phyloP scores from a whole-genome alignment of 1,139 yeast species.

The Debaryomycetaceae sp. region DNA sequence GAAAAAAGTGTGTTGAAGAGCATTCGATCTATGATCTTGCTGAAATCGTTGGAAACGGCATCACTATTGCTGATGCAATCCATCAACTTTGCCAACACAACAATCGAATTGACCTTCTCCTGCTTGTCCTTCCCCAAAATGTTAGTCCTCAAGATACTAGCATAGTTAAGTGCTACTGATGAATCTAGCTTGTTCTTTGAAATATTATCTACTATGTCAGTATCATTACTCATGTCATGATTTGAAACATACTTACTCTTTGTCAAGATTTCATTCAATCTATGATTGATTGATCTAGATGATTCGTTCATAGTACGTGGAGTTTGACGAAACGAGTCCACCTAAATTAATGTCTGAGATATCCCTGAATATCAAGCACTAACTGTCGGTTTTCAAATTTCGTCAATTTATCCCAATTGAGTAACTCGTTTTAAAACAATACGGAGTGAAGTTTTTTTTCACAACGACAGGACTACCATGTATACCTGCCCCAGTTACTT shows the following conservation, averaged over 20 bases:
- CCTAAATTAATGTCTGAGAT: not conserved
- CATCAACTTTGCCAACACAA: slow-evolving; percentile 50
- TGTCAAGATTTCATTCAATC: slow-evolving; percentile 42
- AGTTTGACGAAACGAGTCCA: not conserved
- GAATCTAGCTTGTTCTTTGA: slow-evolving; percentile 32
- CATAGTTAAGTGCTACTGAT: slow-evolving; percentile 33
- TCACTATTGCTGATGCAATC: slow-evolving; percentile 42
- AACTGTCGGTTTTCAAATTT: not conserved
- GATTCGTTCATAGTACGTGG: slow-evolving; percentile 25
- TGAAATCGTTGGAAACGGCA: slow-evolving; percentile 38
- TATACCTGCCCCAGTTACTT: not conserved
- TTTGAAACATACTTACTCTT: slow-evolving; percentile 23
- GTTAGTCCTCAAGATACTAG: slow-evolving; percentile 32
- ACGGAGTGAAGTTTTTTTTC: not conserved
- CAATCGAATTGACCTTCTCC: slow-evolving; percentile 52
- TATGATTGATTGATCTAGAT: slow-evolving; percentile 44
- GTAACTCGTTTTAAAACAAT: not conserved
- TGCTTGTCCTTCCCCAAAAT: slow-evolving; percentile 48
- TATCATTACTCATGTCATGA: not conserved
- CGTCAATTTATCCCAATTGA: slow-evolving; percentile 2
- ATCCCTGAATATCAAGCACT: not conserved
- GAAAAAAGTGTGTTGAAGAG: slow-evolving; percentile 43
- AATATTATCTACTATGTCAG: slow-evolving; percentile 18
- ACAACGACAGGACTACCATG: not conserved
- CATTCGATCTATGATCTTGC: slow-evolving; percentile 36